Evolutionary conservation across 768 basidiomycete species (phyloP), one percentile per base, ranked within the genome.

Genomic region (Lactarius sp.): DNA sequence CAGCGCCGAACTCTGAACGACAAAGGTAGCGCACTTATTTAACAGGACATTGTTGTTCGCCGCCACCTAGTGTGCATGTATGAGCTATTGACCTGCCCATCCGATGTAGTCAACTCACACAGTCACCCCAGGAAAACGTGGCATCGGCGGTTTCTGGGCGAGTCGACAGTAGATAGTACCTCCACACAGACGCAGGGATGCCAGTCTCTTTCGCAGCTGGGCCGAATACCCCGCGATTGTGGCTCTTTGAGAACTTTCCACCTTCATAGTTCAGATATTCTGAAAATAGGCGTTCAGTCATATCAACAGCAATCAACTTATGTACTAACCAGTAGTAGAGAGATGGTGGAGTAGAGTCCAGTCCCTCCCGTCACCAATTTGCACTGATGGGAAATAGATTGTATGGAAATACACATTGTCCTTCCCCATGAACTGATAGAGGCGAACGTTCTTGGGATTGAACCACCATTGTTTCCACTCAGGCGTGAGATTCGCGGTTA

Each of bases 371-470:
- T 98, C 94, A 3, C 86, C 97, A 64, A 98, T 77, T 70, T 92
- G 84, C 61, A 94, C 86, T 4, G 92, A 87, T 34, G 97, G 96
- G 79, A 87, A 99, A 70, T 93, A 93, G 46, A 99, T 85, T 0
- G 93, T 93, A 75, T 99, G 97, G 84, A 99, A 99, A 75, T 96
- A 98, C 55, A 95, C 93, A 66, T 94, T 98, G 73, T 98, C 96
- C 78, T 99, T 99, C 72, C 97, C 97, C 97, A 99, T 99, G 80
- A 99, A 99, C 75, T 99, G 96, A 77, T 93, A 97, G 56, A 98
- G 78, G 69, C 84, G 81, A 62, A 99, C 94, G 69, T 98, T 81
- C 68, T 92, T 80, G 1, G 88, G 90, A 71, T 95, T 89, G 71
- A 90, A 85, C 97, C 97, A 99, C 97, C 97, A 99, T 73, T 85